Evolutionary conservation across 768 basidiomycete genomes (phyloP).

Genomic region (Pleurotus giganteus): DNA sequence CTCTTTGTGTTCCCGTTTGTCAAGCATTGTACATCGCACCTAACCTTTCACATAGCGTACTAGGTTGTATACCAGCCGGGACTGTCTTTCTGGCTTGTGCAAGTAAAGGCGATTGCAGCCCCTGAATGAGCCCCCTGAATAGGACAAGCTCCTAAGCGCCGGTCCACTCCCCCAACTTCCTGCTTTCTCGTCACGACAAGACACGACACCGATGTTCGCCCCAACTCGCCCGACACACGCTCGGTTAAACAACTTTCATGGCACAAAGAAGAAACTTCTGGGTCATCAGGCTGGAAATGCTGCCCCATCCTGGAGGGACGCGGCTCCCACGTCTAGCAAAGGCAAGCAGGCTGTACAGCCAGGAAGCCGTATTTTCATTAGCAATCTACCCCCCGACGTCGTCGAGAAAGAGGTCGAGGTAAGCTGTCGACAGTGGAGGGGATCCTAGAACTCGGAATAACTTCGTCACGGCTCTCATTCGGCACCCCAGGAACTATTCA

Average conservation of each 20-base stretch:
- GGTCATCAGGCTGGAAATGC: constrained; percentile 56
- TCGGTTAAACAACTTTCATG: constrained; percentile 48
- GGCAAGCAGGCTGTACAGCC: constrained; percentile 23
- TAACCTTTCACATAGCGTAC: too few species aligned
- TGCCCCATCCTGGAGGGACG: constrained; percentile 60
- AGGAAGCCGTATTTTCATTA: constrained; percentile 70
- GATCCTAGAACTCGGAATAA: neutral
- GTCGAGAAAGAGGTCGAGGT: constrained; percentile 68
- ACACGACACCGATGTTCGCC: neutral
- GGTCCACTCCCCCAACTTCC: too few species aligned
- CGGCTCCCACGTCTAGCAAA: constrained; percentile 24
- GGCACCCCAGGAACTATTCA: constrained; percentile 60
- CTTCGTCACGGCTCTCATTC: neutral
- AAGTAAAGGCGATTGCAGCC: too few species aligned
- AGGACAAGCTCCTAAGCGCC: too few species aligned
- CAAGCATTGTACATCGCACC: too few species aligned
- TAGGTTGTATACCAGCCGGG: too few species aligned
- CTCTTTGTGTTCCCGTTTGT: too few species aligned
- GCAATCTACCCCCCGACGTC: constrained; percentile 66
- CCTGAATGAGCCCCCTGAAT: too few species aligned
- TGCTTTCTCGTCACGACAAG: neutral
- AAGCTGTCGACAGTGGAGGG: constrained; percentile 15
- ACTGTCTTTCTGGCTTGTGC: too few species aligned
- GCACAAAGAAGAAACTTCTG: constrained; percentile 52
- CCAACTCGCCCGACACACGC: constrained; percentile 21